These are phyloP conservation scores for Solanum arcanum DNA, from an alignment of 257 asterid genomes.

Conservation along the genomic window DNA sequence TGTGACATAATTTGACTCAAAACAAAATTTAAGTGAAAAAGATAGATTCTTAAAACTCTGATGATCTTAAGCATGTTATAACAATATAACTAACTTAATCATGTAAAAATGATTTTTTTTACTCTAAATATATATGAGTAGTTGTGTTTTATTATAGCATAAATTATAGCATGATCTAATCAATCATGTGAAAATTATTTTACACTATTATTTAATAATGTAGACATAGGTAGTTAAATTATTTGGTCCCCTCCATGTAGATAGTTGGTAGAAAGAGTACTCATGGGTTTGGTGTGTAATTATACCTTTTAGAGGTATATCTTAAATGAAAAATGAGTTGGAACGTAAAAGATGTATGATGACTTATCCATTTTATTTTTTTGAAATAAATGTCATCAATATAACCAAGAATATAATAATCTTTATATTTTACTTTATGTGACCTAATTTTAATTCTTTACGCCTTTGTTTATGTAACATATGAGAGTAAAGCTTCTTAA, in stretches of 20 bases:
- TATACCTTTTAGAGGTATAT: neutral
- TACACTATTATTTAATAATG: neutral
- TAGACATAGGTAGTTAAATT: neutral
- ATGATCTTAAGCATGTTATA: neutral
- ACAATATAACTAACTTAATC: neutral
- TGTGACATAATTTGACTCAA: neutral
- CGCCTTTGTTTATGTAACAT: neutral
- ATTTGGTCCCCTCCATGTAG: neutral
- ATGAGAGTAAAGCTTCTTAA: neutral
- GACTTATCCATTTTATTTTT: neutral
- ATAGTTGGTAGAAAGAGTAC: neutral
- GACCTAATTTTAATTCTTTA: neutral
- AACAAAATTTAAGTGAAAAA: neutral
- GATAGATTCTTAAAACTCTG: neutral
- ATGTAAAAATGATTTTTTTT: neutral
- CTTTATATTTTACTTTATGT: neutral
- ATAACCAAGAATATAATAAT: neutral
- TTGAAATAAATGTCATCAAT: neutral
- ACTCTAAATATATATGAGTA: neutral
- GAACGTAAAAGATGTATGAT: constrained; percentile 1
- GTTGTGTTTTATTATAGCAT: neutral
- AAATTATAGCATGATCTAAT: neutral
- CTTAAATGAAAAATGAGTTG: constrained; percentile 2
- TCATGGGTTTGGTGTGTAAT: neutral
- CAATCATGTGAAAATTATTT: neutral